Base-by-base conservation (phyloP, 768 basidiomycete species). In the Candolleomyces aberdarensis region DNA sequence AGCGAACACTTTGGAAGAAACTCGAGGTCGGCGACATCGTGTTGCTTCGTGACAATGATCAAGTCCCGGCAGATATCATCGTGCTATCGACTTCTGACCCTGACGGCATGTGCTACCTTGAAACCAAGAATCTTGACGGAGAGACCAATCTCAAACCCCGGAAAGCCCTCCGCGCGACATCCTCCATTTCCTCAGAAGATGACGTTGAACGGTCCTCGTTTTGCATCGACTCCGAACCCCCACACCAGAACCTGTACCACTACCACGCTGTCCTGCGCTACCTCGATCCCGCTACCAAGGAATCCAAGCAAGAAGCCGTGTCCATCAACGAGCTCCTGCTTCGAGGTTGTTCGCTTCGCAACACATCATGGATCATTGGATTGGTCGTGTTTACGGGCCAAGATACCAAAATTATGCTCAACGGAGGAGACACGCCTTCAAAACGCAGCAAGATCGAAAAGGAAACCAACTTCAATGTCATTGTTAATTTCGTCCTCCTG, bases 1-100 rank as follows among this genome's bases (percentile, higher is more conserved):
- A 98, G 70, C 80, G 96, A 58, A 98, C 96, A 14, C 77, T 98
- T 1, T 98, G 96, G 96, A 98, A 98, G 81, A 98, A 98, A 79
- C 81, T 98, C 48, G 95, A 97, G 70, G 95, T 98, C 11, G 96
- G 96, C n/a, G 96, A 98, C 70, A 75, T 98, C 20, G 92, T 98
- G 32, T 77, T 98, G 8, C 78, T 98, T 39, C 79, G 89, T 61
- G 94, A 98, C 65, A 91, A 98, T 73, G 96, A 98, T 54, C 96
- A 97, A 75, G 90, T 98, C 13, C 96, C 96, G 0, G 96, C 96
- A 8, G 96, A 99, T 69, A 89, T 98, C 64, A 82, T 96, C 62
- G 92, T 99, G 0, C 83, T 98, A 6, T 87, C 94, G 9, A 96
- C 96, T 0, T 95, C 93, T 8, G 94, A 97, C 73, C 76, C 92